Evolutionary conservation across 176 grass and related monocot species (phyloP).

Genomic region (Areca catechu): DNA sequence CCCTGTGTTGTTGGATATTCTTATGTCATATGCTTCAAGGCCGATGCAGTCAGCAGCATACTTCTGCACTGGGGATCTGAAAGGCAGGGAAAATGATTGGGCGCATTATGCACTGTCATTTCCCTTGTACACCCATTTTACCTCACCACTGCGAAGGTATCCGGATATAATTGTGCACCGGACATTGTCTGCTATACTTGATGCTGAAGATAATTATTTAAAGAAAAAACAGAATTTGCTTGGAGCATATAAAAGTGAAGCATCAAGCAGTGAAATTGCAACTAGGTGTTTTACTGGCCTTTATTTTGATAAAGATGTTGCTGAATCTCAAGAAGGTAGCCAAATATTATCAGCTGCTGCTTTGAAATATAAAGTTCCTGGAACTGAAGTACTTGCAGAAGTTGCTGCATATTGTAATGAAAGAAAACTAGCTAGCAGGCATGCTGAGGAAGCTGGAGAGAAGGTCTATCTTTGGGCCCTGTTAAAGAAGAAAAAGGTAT

Average conservation of each 20-base stretch:
- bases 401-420: slow-evolving; percentile 82
- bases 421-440: slow-evolving; percentile 59
- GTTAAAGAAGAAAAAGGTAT: slow-evolving; percentile 76
- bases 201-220: slow-evolving; percentile 63
- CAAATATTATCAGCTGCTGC: slow-evolving; percentile 47
- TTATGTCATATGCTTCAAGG: slow-evolving; percentile 93
- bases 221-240: slow-evolving; percentile 33
- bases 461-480: slow-evolving; percentile 90
- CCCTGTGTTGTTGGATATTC: slow-evolving; percentile 74
- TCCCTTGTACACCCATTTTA: slow-evolving; percentile 91
- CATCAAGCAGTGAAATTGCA: slow-evolving; percentile 19
- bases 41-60: slow-evolving; percentile 81
- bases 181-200: slow-evolving; percentile 66
- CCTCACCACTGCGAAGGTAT: slow-evolving; percentile 86
- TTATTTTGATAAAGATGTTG: slow-evolving; percentile 48
- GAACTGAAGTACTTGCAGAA: slow-evolving; percentile 40
- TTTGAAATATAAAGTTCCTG: slow-evolving; percentile 59
- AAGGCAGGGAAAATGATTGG: slow-evolving; percentile 72
- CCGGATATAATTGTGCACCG: slow-evolving; percentile 96
- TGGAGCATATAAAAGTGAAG: slow-evolving; percentile 19
- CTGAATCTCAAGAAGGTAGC: slow-evolving; percentile 66
- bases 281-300: slow-evolving; percentile 62
- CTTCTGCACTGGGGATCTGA: slow-evolving; percentile 71
- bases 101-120: slow-evolving; percentile 71
- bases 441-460: slow-evolving; percentile 80